phyloP scores from a whole-genome alignment of 1,139 yeast genomes.

The Taphrina deformans region DNA sequence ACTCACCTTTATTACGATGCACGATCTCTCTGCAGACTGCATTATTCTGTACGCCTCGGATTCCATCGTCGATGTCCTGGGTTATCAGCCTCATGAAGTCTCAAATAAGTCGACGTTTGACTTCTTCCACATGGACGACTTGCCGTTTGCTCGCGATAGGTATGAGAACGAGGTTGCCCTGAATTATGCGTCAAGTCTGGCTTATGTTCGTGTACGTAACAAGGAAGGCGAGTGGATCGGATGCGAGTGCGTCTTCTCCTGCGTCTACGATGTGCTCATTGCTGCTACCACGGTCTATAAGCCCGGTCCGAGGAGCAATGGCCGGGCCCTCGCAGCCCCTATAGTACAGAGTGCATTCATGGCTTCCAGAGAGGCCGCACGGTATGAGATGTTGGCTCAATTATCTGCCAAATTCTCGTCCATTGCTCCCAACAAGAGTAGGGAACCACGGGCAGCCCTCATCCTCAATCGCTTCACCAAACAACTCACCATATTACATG shows the following conservation, averaged over 20 bases:
- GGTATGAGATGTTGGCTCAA: conserved; percentile 25
- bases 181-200: conserved; percentile 34
- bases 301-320: conserved; percentile 11
- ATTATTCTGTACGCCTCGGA: conserved; percentile 36
- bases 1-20: conserved; percentile 35
- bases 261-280: conserved; percentile 36
- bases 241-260: conserved; percentile 35
- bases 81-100: conserved; percentile 35
- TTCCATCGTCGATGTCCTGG: conserved; percentile 35
- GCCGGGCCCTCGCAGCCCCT: conserved; percentile 33
- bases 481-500: conserved; percentile 35
- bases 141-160: conserved; percentile 4
- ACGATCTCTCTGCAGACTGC: conserved; percentile 31
- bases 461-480: conserved; percentile 36
- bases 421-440: neutral
- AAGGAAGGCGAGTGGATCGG: conserved; percentile 27
- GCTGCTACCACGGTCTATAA: conserved; percentile 34
- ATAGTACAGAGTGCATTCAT: conserved; percentile 28
- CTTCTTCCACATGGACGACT: conserved; percentile 35
- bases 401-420: conserved; percentile 25
- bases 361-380: conserved; percentile 17
- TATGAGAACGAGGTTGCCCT: conserved; percentile 14
- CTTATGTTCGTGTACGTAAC: conserved; percentile 13
- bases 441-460: conserved; percentile 37
- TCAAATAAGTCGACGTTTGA: conserved; percentile 31